These are phyloP conservation scores for Aureobasidium leucospermi DNA, from an alignment of 2,329 filamentous ascomycete genomes.

Conservation along the genomic window DNA sequence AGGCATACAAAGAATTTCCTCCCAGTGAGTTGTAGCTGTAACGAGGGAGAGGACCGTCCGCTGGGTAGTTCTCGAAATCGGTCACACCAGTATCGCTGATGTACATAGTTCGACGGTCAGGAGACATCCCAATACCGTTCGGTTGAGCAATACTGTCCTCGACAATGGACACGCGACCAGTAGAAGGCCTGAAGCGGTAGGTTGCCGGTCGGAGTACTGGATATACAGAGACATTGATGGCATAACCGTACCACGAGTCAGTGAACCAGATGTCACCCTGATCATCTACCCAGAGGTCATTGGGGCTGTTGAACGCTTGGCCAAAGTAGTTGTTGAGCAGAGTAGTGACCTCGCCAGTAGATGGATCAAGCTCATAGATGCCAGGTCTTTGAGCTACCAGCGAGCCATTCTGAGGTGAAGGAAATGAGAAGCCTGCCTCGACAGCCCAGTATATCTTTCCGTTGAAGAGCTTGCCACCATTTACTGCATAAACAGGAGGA, in stretches of 20 bases:
- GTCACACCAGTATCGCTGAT: conserved; percentile 34
- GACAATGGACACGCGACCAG: conserved; percentile 34
- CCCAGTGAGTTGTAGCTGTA: conserved; percentile 16
- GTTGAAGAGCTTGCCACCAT: conserved; percentile 35
- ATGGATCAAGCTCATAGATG: conserved; percentile 31
- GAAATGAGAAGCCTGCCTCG: conserved; percentile 8
- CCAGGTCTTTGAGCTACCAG: conserved; percentile 32
- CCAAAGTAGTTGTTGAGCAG: conserved; percentile 43
- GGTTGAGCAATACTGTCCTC: conserved; percentile 36
- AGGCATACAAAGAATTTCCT: conserved; percentile 18
- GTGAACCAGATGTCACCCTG: conserved; percentile 46
- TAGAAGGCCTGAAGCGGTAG: conserved; percentile 38
- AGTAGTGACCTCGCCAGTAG: conserved; percentile 34
- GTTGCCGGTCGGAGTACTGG: conserved; percentile 23
- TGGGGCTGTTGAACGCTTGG: conserved; percentile 38
- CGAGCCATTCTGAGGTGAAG: conserved; percentile 24
- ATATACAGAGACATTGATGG: conserved; percentile 17
- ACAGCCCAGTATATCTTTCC: conserved; percentile 35
- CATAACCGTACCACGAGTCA: conserved; percentile 28
- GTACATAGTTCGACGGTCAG: conserved; percentile 39
- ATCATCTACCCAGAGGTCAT: conserved; percentile 34
- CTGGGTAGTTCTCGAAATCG: conserved; percentile 11
- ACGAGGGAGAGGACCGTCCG: conserved; percentile 10
- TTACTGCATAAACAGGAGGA: conserved; percentile 38
- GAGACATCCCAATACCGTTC: conserved; percentile 41